phyloP scores from a whole-genome alignment of 139 green algal species.

The Micractinium sp. region DNA sequence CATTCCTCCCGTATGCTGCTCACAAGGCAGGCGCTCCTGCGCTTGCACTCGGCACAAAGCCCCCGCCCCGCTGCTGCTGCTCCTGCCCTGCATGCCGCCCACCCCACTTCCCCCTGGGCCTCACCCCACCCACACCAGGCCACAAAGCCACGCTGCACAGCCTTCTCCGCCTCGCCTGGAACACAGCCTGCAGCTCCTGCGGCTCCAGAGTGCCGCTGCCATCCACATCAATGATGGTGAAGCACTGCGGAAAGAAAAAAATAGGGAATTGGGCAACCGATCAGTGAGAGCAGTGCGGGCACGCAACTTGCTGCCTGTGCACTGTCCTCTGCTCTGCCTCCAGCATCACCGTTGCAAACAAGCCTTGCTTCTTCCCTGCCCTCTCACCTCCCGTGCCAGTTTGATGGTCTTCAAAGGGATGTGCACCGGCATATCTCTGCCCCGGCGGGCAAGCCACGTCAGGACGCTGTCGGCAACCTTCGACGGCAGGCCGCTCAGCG shows the following conservation, averaged over 20 bases:
- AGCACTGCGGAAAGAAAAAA: constrained; percentile 16
- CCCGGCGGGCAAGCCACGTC: background rate
- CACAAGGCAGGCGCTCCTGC: too few species aligned
- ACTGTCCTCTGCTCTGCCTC: too few species aligned
- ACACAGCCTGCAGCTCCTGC: constrained; percentile 56
- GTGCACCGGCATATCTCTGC: constrained; percentile 4
- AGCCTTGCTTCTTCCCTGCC: too few species aligned
- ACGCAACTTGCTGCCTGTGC: too few species aligned
- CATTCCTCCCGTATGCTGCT: too few species aligned
- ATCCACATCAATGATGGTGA: constrained; percentile 62
- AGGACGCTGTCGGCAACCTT: background rate
- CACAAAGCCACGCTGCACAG: background rate
- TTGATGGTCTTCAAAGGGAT: background rate
- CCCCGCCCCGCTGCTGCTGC: background rate
- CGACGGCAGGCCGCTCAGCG: background rate
- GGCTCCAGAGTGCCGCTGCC: constrained; percentile 56
- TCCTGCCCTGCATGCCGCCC: background rate
- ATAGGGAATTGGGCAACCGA: too few species aligned
- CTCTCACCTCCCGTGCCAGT: background rate
- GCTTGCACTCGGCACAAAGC: too few species aligned
- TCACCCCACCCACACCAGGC: background rate
- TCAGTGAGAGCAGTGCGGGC: too few species aligned
- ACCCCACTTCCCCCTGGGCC: too few species aligned
- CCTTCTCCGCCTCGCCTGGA: constrained; percentile 54
- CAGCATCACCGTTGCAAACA: background rate